Percentiles rank a stretch among this genome's conserved stretches.
phyloP scores from a whole-genome alignment of 352 stramenopile species.

The Pythium coloratum region DNA sequence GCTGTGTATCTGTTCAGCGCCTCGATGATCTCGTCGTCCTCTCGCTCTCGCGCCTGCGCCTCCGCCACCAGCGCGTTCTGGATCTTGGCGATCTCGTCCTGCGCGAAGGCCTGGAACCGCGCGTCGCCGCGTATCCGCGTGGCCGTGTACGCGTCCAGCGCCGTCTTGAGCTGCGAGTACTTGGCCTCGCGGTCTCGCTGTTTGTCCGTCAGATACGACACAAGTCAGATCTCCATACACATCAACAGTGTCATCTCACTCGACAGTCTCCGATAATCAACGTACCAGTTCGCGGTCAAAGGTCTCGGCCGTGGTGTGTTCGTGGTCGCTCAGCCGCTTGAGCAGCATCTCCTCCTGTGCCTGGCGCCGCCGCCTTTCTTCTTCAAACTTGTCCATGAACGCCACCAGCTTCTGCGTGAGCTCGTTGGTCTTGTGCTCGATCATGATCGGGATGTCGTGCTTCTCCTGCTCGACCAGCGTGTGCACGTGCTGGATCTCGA shows the following conservation, averaged over 20 bases:
- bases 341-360: constrained; percentile 88
- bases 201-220: neutral
- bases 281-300: constrained; percentile 67
- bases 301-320: constrained; percentile 69
- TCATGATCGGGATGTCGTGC: constrained; percentile 87
- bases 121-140: constrained; percentile 76
- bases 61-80: constrained; percentile 75
- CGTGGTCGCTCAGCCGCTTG: constrained; percentile 90
- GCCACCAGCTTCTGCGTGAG: constrained; percentile 84
- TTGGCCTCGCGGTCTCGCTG: constrained; percentile 62
- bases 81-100: constrained; percentile 76
- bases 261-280: neutral
- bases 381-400: constrained; percentile 90
- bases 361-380: constrained; percentile 79
- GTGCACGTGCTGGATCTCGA: constrained; percentile 82
- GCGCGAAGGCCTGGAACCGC: constrained; percentile 67
- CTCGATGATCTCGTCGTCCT: constrained; percentile 94
- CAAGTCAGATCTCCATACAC: neutral
- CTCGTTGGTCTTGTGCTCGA: constrained; percentile 88
- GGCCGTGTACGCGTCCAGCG: constrained; percentile 65
- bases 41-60: constrained; percentile 78
- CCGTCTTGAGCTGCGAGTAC: constrained; percentile 70
- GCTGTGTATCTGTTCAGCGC: constrained; percentile 92
- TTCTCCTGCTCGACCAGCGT: constrained; percentile 84
- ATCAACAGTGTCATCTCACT: neutral